These are phyloP conservation scores for Zasmidium citrigriseum DNA, from an alignment of 2,329 filamentous ascomycete species.

Conservation along the genomic window DNA sequence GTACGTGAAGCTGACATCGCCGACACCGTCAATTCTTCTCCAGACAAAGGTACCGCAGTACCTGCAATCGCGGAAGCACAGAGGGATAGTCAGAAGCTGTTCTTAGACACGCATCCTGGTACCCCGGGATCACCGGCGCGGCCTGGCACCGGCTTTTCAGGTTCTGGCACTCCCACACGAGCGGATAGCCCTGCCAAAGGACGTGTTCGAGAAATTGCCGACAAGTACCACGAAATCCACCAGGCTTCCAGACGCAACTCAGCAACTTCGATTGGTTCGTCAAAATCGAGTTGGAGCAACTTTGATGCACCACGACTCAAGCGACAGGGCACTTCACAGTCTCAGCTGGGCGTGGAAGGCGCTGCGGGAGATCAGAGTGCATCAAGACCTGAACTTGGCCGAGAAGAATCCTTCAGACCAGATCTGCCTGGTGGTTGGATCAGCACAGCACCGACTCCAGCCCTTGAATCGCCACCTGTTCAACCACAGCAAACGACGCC, in stretches of 20 bases:
- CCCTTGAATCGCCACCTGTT: constrained; percentile 36
- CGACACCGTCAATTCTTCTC: constrained; percentile 27
- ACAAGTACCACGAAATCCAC: constrained; percentile 49
- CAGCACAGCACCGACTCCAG: constrained; percentile 48
- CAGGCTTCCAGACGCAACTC: constrained; percentile 43
- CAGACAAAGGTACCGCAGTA: constrained; percentile 20
- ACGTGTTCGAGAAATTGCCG: constrained; percentile 54
- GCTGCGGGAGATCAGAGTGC: constrained; percentile 1
- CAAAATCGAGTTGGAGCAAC: constrained; percentile 42
- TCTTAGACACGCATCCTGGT: constrained; percentile 28
- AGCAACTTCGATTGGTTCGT: constrained; percentile 39
- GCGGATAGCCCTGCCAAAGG: constrained; percentile 44
- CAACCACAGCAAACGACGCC: constrained; percentile 5
- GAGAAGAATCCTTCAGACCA: constrained; percentile 45
- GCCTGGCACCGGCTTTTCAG: background rate
- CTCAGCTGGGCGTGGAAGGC: constrained; percentile 10
- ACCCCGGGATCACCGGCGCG: background rate
- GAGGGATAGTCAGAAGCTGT: constrained; percentile 25
- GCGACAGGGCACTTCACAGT: constrained; percentile 17
- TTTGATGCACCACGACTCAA: constrained; percentile 23
- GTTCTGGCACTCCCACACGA: constrained; percentile 17
- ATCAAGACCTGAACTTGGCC: constrained; percentile 16
- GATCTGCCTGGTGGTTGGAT: constrained; percentile 57
- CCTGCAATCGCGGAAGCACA: constrained; percentile 27
- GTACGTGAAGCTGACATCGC: constrained; percentile 35